These are phyloP conservation scores for Diaporthe eres DNA, from an alignment of 2,329 filamentous ascomycete genomes.

Conservation along the genomic window DNA sequence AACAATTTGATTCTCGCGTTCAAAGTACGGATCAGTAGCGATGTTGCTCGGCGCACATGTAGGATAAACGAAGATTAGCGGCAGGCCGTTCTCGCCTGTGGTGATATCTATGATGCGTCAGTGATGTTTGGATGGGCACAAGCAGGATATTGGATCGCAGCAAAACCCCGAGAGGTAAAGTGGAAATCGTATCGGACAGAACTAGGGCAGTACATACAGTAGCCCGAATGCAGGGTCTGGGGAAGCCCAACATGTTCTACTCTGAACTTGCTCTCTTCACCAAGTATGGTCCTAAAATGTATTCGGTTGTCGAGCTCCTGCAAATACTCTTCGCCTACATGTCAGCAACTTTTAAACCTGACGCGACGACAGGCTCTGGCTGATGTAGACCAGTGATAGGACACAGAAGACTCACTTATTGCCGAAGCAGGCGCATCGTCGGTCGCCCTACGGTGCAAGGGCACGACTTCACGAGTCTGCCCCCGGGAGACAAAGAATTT, in stretches of 20 bases:
- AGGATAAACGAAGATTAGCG: background rate
- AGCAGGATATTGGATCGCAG: background rate
- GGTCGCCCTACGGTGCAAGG: background rate
- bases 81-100: background rate
- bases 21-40: background rate
- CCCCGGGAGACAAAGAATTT: background rate
- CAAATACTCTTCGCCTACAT: background rate
- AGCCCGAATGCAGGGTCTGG: background rate
- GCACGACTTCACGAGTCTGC: background rate
- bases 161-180: background rate
- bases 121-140: background rate
- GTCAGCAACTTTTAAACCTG: background rate
- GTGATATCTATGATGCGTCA: background rate
- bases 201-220: background rate
- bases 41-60: background rate
- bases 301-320: background rate
- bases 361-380: too few species aligned
- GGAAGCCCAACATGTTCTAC: background rate
- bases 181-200: too few species aligned
- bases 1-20: background rate
- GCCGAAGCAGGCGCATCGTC: background rate
- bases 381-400: background rate
- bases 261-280: too few species aligned
- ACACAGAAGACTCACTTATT: slow-evolving; percentile 7
- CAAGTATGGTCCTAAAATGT: background rate